Conservation (phyloP, 2,329 filamentous ascomycete genomes). For the Curvularia sp. region DNA sequence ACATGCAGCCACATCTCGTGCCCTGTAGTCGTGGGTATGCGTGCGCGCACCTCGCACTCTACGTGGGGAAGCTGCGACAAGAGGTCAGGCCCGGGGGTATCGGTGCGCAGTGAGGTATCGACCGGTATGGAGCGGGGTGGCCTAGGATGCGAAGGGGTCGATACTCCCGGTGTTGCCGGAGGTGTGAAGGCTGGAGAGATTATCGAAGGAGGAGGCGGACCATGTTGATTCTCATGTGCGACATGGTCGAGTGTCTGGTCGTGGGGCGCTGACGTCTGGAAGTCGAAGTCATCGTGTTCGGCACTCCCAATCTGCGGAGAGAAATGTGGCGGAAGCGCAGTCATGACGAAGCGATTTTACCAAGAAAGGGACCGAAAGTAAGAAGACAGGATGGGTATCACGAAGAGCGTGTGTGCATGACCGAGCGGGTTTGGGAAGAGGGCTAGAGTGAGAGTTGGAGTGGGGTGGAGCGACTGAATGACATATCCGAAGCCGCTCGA, state of each 20-base stretch:
- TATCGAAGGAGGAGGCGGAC: conserved; percentile 50
- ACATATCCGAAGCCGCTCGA: conserved; percentile 24
- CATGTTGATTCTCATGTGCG: conserved; percentile 18
- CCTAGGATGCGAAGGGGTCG: conserved; percentile 44
- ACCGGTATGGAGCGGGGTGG: conserved; percentile 54
- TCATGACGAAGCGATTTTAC: conserved; percentile 50
- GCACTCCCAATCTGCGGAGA: conserved; percentile 60
- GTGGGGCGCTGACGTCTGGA: conserved; percentile 25
- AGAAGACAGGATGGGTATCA: not conserved
- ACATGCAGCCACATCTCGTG: conserved; percentile 97
- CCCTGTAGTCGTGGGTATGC: conserved; percentile 89
- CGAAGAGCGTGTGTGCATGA: not conserved
- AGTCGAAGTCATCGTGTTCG: conserved; percentile 50
- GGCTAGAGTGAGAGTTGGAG: conserved; percentile 7
- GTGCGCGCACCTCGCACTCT: conserved; percentile 91
- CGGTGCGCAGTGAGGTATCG: conserved; percentile 43
- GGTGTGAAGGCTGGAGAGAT: conserved; percentile 57
- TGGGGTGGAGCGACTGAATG: conserved; percentile 13
- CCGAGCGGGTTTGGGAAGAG: not conserved
- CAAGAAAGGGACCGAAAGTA: conserved; percentile 3
- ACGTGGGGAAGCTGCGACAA: conserved; percentile 80
- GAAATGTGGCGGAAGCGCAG: conserved; percentile 60
- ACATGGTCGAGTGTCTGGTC: conserved; percentile 27
- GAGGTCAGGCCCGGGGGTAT: conserved; percentile 69
- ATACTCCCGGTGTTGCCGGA: conserved; percentile 46